Conservation (phyloP, 768 basidiomycete genomes). For the Podaxis sp. region DNA sequence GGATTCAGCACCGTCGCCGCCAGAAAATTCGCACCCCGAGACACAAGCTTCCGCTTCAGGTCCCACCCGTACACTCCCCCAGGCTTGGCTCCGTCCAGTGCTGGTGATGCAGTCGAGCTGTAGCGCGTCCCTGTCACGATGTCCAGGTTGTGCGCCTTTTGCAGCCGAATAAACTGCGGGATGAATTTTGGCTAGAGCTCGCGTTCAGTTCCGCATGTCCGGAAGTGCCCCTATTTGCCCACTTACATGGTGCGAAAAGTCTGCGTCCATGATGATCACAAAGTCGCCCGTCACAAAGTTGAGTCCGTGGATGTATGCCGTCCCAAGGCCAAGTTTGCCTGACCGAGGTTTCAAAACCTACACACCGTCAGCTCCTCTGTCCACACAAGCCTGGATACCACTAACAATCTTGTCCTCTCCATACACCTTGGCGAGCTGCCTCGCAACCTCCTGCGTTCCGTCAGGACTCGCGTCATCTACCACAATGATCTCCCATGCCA, state of each 20-base stretch:
- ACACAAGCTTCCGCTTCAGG: conserved; percentile 82
- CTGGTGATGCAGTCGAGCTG: conserved; percentile 54
- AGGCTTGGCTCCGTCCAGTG: conserved; percentile 52
- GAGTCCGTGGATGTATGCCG: conserved; percentile 89
- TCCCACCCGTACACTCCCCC: conserved; percentile 95
- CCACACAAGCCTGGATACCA: not conserved
- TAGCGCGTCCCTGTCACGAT: conserved; percentile 94
- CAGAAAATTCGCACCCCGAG: conserved; percentile 85
- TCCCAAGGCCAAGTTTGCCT: conserved; percentile 89
- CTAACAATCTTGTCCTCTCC: conserved; percentile 79
- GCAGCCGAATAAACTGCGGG: conserved; percentile 83
- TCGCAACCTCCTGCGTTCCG: conserved; percentile 86
- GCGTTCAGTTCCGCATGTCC: not conserved
- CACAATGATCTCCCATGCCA: conserved; percentile 85
- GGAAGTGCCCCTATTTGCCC: conserved; percentile 5
- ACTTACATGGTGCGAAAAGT: conserved; percentile 91
- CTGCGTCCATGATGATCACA: conserved; percentile 96
- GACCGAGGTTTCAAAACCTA: conserved; percentile 82
- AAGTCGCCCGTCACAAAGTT: conserved; percentile 89
- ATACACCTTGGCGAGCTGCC: conserved; percentile 71
- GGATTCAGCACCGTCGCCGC: conserved; percentile 83
- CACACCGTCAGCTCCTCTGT: not conserved
- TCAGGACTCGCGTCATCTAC: conserved; percentile 94
- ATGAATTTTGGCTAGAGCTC: conserved; percentile 82
- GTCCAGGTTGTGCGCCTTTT: conserved; percentile 83